phyloP scores from a whole-genome alignment of 2,329 filamentous ascomycete species.

The Trichocomaceae sp. region DNA sequence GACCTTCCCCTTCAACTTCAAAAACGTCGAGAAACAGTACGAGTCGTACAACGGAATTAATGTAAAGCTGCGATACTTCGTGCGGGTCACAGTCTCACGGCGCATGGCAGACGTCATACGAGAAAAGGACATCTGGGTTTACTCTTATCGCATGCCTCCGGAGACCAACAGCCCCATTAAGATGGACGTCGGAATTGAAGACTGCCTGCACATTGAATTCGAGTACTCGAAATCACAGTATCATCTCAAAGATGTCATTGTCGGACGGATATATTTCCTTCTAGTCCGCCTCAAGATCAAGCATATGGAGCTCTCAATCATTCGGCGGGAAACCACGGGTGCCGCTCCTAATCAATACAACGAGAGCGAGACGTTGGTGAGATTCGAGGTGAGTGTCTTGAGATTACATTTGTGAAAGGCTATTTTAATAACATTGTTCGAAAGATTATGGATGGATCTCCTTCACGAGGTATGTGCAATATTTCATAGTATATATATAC shows the following conservation, averaged over 20 bases:
- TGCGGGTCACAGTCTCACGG: slow-evolving; percentile 90
- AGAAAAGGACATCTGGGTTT: slow-evolving; percentile 99
- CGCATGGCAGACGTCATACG: slow-evolving; percentile 97
- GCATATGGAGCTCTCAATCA: slow-evolving; percentile 98
- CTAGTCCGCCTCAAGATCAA: slow-evolving; percentile 98
- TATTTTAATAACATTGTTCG: background rate
- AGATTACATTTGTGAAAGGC: background rate
- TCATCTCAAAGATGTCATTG: slow-evolving; percentile 97
- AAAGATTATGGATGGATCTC: slow-evolving; percentile 98
- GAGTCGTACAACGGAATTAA: slow-evolving; percentile 99
- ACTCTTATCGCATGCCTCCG: slow-evolving; percentile 94
- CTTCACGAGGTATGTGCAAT: slow-evolving; percentile 67
- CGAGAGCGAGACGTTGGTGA: slow-evolving; percentile 94
- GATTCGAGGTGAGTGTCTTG: slow-evolving; percentile 67
- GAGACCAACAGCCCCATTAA: slow-evolving; percentile 99
- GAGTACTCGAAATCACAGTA: slow-evolving; percentile 99
- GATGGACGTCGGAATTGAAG: slow-evolving; percentile 99
- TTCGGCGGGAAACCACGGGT: slow-evolving; percentile 91
- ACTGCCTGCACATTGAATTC: slow-evolving; percentile 98
- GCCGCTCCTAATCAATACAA: slow-evolving; percentile 98
- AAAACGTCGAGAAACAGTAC: slow-evolving; percentile 99
- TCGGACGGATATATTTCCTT: slow-evolving; percentile 96
- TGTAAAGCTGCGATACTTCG: slow-evolving; percentile 96
- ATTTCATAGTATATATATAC: background rate
- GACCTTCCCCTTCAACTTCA: slow-evolving; percentile 99